Evolutionary conservation across 208 protist genomes (phyloP).

Genomic region (Herpetomonas samuelpessoai): DNA sequence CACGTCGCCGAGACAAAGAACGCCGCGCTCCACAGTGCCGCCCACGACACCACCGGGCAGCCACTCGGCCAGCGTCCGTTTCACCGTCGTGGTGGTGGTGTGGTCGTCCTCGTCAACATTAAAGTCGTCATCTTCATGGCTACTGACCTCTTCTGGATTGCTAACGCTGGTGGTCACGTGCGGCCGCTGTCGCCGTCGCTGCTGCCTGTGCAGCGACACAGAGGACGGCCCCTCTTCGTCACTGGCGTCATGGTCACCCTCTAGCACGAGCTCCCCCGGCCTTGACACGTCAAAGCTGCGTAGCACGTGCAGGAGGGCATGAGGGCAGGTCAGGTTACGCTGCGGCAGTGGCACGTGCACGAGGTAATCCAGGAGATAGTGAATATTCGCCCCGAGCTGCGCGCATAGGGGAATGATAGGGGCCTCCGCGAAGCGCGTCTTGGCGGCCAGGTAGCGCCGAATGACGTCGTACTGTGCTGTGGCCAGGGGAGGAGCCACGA

Average conservation of each 20-base stretch:
- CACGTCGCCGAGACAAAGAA: conserved; percentile 96
- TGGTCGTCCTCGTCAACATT: neutral
- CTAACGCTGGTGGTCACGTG: neutral
- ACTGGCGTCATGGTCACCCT: conserved; percentile 16
- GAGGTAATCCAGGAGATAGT: conserved; percentile 98
- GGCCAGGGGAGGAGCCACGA: conserved; percentile 95
- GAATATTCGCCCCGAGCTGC: conserved; percentile 98
- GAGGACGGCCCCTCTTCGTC: neutral
- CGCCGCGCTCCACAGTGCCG: conserved; percentile 97
- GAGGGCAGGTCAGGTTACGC: conserved; percentile 90
- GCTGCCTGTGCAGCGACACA: too few relatives aligned
- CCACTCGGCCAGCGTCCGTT: neutral
- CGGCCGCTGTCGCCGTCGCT: too few relatives aligned
- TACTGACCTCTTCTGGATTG: neutral
- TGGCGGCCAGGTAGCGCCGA: conserved; percentile 77
- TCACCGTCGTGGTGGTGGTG: neutral
- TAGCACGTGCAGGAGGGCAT: conserved; percentile 98
- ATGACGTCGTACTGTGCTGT: conserved; percentile 97
- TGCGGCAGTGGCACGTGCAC: conserved; percentile 97
- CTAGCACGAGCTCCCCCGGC: conserved; percentile 94
- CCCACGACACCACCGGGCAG: conserved; percentile 98
- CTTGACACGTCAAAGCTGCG: conserved; percentile 99
- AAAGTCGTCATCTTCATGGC: neutral
- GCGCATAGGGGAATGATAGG: conserved; percentile 99
- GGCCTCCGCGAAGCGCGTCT: conserved; percentile 75